A percentile compares a stretch with the other conserved stretches of the same genome.
Evolutionary conservation across 2,329 filamentous ascomycete genomes (phyloP).

Genomic region (Clonostachys byssicola): DNA sequence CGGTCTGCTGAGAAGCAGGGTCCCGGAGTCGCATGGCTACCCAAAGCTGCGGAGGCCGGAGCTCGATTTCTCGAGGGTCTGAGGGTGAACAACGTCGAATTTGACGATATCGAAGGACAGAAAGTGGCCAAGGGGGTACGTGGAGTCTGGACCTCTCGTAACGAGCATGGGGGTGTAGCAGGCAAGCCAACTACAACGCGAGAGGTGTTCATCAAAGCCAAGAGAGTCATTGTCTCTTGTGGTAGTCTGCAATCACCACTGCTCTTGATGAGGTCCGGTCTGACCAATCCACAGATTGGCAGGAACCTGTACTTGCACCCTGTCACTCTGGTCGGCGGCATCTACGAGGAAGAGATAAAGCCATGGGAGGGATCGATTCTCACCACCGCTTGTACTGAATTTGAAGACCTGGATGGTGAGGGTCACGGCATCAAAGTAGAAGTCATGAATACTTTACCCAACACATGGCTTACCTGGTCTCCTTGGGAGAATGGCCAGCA

Average conservation of each 20-base stretch:
- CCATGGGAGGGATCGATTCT: slow-evolving; percentile 1
- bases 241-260: slow-evolving; percentile 1
- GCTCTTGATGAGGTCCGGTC: not conserved
- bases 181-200: not conserved
- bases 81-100: slow-evolving; percentile 59
- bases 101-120: slow-evolving; percentile 31
- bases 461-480: slow-evolving; percentile 1
- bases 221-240: not conserved
- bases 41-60: slow-evolving; percentile 67
- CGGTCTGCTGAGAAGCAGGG: slow-evolving; percentile 69
- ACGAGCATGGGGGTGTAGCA: not conserved
- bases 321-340: not conserved
- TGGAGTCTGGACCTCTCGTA: slow-evolving; percentile 62
- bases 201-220: not conserved
- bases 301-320: slow-evolving; percentile 1
- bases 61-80: slow-evolving; percentile 76
- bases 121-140: slow-evolving; percentile 61
- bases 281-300: not conserved
- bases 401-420: slow-evolving; percentile 1
- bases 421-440: slow-evolving; percentile 1
- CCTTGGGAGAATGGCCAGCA: not conserved
- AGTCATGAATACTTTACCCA: not conserved
- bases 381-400: not conserved
- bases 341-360: not conserved
- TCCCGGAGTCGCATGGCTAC: slow-evolving; percentile 66